Base-by-base conservation (phyloP, 352 stramenopile genomes). In the Pythium pyrilobum region DNA sequence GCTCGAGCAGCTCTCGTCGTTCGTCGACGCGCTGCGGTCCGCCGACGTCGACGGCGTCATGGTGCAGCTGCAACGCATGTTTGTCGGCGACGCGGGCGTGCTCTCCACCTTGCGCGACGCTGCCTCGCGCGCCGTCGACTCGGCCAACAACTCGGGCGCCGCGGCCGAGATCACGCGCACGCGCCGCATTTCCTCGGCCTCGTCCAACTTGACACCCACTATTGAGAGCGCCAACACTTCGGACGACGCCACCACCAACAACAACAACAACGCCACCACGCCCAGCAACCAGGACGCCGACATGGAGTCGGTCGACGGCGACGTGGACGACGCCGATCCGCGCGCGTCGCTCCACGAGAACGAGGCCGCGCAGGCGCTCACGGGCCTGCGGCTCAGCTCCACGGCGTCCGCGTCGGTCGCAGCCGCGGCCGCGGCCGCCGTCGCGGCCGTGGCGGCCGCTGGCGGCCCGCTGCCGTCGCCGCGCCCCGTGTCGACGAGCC, bases 331-430 rank as follows among this genome's bases (percentile, higher is more conserved):
- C 42, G 11, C 20, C 37, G 39, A 49, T 24, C 4, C 27, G 4
- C 62, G 59, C 25, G 48, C 69, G 16, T 71, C 56, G 18, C 61
- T 72, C 52, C 77, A 88, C 57, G 80, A 91, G 50, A 72, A 72
- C 29, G 75, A 78, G 25, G 80, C 80, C 4, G 80, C 80, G 4
- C 77, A 91, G 53, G 80, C 80, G 47, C 73, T 91, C 32, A 91
- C 80, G 28, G 80, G 80, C 21, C 58, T 91, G 16, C 77, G 80
- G n/a, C 64, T 53, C 13, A 60, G 50, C 41, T 53, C 55, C 37
- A 50, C 53, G 20, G 54, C 49, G 3, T 52, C 60, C 13, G 42
- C 60, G 7, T 42, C 52, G 11, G 52, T 52, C 27, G 53, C 52
- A 1, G 53, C 59, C 16, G 59, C 53, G 11, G 60, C 60, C 0